Percentiles rank a stretch among this genome's conserved stretches.
phyloP scores from a whole-genome alignment of 2,329 filamentous ascomycete species.

The Microascus cirrosus region DNA sequence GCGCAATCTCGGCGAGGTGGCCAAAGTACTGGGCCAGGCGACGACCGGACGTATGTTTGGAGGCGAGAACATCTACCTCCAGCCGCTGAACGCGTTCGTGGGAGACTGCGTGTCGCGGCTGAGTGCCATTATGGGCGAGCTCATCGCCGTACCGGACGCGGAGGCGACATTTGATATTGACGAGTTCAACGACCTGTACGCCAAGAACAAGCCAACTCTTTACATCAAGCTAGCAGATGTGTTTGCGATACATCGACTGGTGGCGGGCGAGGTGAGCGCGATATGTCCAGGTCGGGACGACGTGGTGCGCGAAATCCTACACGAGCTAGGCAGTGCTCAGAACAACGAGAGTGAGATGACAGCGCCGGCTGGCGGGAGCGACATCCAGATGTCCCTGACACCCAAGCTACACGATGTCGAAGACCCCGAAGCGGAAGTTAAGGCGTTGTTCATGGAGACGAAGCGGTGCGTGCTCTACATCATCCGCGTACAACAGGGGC shows the following conservation, averaged over 20 bases:
- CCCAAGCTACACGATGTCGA: constrained; percentile 83
- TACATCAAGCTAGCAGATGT: constrained; percentile 99
- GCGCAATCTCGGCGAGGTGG: constrained; percentile 80
- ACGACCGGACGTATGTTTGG: constrained; percentile 84
- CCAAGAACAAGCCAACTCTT: constrained; percentile 91
- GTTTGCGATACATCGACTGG: constrained; percentile 85
- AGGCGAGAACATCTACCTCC: constrained; percentile 88
- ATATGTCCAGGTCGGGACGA: constrained; percentile 83
- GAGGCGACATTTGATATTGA: constrained; percentile 96
- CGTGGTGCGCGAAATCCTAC: constrained; percentile 78
- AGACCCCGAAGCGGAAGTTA: constrained; percentile 86
- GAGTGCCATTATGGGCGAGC: constrained; percentile 59
- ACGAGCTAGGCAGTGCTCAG: constrained; percentile 91
- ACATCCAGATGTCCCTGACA: constrained; percentile 83
- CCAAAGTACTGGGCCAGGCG: constrained; percentile 84
- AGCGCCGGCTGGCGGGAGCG: constrained; percentile 64
- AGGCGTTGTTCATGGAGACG: constrained; percentile 93
- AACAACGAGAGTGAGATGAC: constrained; percentile 91
- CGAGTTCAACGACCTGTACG: constrained; percentile 96
- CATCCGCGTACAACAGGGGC: constrained; percentile 86
- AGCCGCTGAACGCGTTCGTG: constrained; percentile 88
- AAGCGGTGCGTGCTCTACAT: constrained; percentile 97
- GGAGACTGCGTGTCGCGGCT: constrained; percentile 74
- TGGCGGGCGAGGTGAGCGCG: constrained; percentile 65
- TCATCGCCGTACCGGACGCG: constrained; percentile 76